Evolutionary conservation across 2,329 filamentous ascomycete genomes (phyloP).

Genomic region (Metarhizium robertsii): DNA sequence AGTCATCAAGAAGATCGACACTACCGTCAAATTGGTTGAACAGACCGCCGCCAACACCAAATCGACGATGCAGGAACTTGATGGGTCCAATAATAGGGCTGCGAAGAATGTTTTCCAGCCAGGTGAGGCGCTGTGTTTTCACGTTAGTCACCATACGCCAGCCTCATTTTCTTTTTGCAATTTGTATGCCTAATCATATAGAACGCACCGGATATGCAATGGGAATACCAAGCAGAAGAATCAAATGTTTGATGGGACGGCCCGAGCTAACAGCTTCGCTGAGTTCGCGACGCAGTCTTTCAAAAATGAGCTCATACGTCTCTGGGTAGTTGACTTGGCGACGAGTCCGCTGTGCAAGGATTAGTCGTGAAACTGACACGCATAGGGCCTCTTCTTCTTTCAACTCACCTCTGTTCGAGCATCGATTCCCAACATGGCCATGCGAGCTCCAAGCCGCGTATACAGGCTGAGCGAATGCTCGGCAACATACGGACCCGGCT

Average conservation of each 20-base stretch:
- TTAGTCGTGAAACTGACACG: not conserved
- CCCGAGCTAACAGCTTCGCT: constrained; percentile 53
- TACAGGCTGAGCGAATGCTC: constrained; percentile 84
- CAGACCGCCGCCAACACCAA: constrained; percentile 72
- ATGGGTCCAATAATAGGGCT: constrained; percentile 83
- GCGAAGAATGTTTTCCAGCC: constrained; percentile 85
- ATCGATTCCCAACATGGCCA: constrained; percentile 83
- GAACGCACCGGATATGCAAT: constrained; percentile 66
- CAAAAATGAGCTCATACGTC: constrained; percentile 78
- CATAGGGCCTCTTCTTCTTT: not conserved
- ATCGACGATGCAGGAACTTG: constrained; percentile 81
- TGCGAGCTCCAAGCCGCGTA: constrained; percentile 68
- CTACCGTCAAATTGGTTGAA: constrained; percentile 95
- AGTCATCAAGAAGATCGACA: constrained; percentile 82
- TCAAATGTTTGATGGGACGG: constrained; percentile 77
- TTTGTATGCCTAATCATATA: constrained; percentile 9
- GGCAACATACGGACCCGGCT: constrained; percentile 79
- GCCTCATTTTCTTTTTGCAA: not conserved
- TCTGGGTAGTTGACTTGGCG: constrained; percentile 93
- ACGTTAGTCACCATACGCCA: constrained; percentile 4
- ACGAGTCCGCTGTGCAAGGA: constrained; percentile 55
- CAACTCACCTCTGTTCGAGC: constrained; percentile 70
- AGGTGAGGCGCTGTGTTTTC: constrained; percentile 64
- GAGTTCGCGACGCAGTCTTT: constrained; percentile 66
- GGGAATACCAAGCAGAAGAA: constrained; percentile 79